These are phyloP conservation scores for Isatis lusitanica DNA, from an alignment of 441 rosid species.

Conservation along the genomic window DNA sequence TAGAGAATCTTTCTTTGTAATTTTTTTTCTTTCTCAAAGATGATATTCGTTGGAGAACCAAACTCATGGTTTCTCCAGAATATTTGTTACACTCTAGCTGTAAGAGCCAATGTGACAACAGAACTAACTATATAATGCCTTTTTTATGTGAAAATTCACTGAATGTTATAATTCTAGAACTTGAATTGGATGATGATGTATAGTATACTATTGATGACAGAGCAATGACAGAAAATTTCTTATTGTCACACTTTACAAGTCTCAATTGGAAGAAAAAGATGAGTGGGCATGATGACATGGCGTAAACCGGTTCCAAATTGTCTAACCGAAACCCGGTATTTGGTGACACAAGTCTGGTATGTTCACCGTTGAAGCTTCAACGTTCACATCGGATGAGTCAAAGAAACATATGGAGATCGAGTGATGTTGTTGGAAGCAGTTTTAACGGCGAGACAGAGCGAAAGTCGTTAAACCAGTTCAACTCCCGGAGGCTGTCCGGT, in stretches of 20 bases:
- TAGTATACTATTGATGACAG: neutral
- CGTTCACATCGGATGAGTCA: neutral
- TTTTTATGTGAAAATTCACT: neutral
- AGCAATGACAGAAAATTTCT: too few relatives aligned
- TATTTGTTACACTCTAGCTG: neutral
- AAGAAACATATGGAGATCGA: slow-evolving; percentile 1
- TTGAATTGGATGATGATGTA: neutral
- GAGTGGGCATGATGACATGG: neutral
- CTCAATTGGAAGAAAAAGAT: neutral
- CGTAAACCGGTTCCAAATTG: neutral
- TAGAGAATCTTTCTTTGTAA: slow-evolving; percentile 18
- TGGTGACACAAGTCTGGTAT: neutral
- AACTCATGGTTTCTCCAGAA: slow-evolving; percentile 1
- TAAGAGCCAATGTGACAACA: neutral
- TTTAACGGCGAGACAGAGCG: slow-evolving; percentile 6
- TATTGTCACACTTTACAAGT: neutral
- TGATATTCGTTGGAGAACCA: neutral
- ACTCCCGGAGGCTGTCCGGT: neutral
- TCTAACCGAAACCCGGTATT: slow-evolving; percentile 15
- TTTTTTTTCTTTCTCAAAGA: neutral
- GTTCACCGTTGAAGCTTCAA: neutral
- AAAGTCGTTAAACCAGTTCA: neutral
- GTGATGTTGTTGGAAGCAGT: neutral
- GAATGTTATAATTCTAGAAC: neutral
- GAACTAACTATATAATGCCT: neutral